These are phyloP conservation scores for Yamadazyma philogaea DNA, from an alignment of 805 yeast genomes.

Conservation along the genomic window DNA sequence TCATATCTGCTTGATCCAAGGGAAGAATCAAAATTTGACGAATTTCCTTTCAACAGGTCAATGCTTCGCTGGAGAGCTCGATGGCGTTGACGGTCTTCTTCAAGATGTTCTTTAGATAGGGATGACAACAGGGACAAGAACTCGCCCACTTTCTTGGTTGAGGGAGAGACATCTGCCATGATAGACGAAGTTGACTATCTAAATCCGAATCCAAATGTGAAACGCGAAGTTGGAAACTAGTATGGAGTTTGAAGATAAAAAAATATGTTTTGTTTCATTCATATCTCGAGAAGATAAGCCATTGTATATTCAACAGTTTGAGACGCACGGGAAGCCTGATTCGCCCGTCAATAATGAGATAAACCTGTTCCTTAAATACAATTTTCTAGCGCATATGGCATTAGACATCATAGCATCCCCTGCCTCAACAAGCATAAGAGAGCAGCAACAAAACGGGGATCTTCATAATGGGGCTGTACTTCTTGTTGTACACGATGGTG, in stretches of 20 bases:
- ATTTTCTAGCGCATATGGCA: conserved; percentile 74
- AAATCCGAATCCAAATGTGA: not conserved
- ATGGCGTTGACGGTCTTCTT: conserved; percentile 35
- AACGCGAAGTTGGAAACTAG: not conserved
- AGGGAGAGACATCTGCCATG: conserved; percentile 13
- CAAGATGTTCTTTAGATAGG: conserved; percentile 32
- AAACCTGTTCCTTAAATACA: conserved; percentile 55
- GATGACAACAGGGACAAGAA: conserved; percentile 34
- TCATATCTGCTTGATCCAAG: not conserved
- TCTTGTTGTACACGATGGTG: conserved; percentile 64
- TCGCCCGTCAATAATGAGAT: conserved; percentile 17
- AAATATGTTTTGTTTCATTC: conserved; percentile 52
- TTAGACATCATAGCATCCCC: conserved; percentile 65
- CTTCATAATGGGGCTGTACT: conserved; percentile 32
- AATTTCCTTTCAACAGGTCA: conserved; percentile 15
- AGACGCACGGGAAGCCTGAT: not conserved
- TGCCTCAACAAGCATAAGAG: conserved; percentile 35
- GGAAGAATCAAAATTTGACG: not conserved
- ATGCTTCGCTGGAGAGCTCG: conserved; percentile 31
- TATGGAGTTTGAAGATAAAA: conserved; percentile 14
- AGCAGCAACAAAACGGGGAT: conserved; percentile 28
- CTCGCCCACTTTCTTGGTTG: conserved; percentile 35
- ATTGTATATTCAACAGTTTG: conserved; percentile 54
- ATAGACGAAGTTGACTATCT: not conserved
- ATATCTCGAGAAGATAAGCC: conserved; percentile 60